These are phyloP conservation scores for Pleurotus salmoneostramineus DNA, from an alignment of 768 basidiomycete genomes.

Conservation along the genomic window DNA sequence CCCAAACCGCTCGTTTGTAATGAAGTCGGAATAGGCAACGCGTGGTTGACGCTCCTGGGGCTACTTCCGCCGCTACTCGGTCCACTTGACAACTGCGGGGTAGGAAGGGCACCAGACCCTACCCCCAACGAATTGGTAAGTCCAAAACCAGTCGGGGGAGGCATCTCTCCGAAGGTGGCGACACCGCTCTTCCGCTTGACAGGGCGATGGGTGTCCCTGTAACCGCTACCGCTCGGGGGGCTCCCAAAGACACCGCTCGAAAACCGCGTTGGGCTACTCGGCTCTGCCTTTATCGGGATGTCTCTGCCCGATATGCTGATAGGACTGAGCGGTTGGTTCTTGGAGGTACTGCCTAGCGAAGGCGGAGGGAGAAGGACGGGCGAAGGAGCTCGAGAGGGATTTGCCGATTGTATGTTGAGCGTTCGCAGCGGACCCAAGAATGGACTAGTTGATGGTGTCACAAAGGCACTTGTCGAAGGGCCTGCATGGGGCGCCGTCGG, in stretches of 20 bases:
- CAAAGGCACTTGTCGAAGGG: conserved; percentile 12
- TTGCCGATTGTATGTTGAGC: conserved; percentile 69
- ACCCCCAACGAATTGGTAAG: not conserved
- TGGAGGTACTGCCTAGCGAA: not conserved
- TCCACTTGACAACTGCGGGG: conserved; percentile 62
- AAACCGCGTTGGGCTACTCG: conserved; percentile 15
- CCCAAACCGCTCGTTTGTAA: conserved; percentile 1
- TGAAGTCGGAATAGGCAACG: conserved; percentile 6
- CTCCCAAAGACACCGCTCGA: not conserved
- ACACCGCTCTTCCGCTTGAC: not conserved
- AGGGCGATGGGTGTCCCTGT: conserved; percentile 4
- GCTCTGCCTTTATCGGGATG: conserved; percentile 21
- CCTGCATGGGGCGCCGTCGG: conserved; percentile 28
- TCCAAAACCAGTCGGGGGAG: not conserved
- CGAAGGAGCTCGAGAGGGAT: conserved; percentile 68
- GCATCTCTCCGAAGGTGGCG: conserved; percentile 3
- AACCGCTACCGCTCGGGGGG: not conserved
- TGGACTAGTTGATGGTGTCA: conserved; percentile 74
- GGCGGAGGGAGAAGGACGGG: conserved; percentile 64
- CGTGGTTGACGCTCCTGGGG: conserved; percentile 47
- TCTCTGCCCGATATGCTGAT: conserved; percentile 7
- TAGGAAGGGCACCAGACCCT: conserved; percentile 28
- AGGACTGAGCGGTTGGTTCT: conserved; percentile 16
- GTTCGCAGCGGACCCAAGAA: conserved; percentile 77
- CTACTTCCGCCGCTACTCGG: conserved; percentile 64